Conservation (phyloP, 2,329 filamentous ascomycete species). For the Colletotrichum euphorbiae region DNA sequence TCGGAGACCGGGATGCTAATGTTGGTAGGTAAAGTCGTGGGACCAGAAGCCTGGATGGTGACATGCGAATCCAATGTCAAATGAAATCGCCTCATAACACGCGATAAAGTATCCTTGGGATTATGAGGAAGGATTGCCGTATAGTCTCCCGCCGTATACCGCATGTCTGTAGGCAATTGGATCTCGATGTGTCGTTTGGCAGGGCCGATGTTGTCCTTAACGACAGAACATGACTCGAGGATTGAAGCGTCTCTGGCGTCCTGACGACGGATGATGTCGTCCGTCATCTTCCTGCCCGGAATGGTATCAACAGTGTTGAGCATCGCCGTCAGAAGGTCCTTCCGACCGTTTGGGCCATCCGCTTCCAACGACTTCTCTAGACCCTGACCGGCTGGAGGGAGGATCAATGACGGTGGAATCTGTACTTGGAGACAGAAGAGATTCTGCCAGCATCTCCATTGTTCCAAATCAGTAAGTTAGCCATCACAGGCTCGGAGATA, state of each 20-base stretch:
- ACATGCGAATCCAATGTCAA: slow-evolving; percentile 77
- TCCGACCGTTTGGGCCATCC: slow-evolving; percentile 54
- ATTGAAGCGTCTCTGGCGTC: slow-evolving; percentile 72
- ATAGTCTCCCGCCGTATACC: slow-evolving; percentile 81
- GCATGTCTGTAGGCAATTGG: slow-evolving; percentile 72
- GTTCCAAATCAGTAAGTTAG: accelerated
- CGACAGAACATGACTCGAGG: slow-evolving; percentile 62
- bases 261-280: slow-evolving; percentile 70
- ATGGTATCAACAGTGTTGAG: slow-evolving; percentile 71
- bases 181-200: slow-evolving; percentile 76
- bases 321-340: slow-evolving; percentile 77
- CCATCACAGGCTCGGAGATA: neutral
- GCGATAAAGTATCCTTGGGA: slow-evolving; percentile 68
- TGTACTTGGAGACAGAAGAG: neutral
- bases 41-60: slow-evolving; percentile 64
- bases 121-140: slow-evolving; percentile 80
- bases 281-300: slow-evolving; percentile 70
- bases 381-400: no score
- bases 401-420: neutral
- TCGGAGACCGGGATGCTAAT: slow-evolving; percentile 70
- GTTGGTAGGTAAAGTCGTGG: slow-evolving; percentile 66
- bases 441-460: neutral
- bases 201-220: slow-evolving; percentile 55
- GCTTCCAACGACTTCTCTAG: slow-evolving; percentile 53
- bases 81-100: slow-evolving; percentile 74